These are phyloP conservation scores for Candida pini DNA, from an alignment of 805 yeast genomes.

Conservation along the genomic window DNA sequence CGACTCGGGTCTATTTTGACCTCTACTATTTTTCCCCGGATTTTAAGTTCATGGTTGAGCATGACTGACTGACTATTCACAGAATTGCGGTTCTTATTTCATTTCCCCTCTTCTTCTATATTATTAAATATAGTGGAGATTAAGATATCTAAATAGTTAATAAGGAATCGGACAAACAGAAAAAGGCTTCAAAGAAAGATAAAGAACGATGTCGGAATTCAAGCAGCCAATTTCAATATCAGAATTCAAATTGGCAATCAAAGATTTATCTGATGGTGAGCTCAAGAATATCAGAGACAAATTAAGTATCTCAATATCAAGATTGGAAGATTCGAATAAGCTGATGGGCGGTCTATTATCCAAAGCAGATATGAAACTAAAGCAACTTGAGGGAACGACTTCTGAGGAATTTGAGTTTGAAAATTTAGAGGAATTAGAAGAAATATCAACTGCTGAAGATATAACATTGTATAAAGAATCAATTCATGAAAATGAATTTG, in stretches of 20 bases:
- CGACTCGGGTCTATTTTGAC: no score
- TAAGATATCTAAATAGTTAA: not conserved
- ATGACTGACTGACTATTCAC: no score
- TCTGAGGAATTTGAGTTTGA: conserved; percentile 34
- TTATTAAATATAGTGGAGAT: no score
- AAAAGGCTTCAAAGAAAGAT: not conserved
- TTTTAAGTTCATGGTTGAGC: no score
- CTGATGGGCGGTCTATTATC: conserved; percentile 38
- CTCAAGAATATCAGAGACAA: conserved; percentile 28
- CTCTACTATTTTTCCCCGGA: no score
- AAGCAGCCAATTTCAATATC: conserved; percentile 23
- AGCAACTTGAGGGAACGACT: conserved; percentile 17
- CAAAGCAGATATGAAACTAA: conserved; percentile 20
- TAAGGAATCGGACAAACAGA: not conserved
- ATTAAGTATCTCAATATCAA: conserved; percentile 37
- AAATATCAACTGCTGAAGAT: conserved; percentile 33
- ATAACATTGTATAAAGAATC: conserved; percentile 47
- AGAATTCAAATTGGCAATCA: conserved; percentile 26
- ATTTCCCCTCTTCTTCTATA: no score
- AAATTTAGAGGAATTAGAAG: conserved; percentile 13
- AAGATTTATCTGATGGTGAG: conserved; percentile 38
- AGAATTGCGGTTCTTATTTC: no score
- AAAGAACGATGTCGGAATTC: conserved; percentile 18
- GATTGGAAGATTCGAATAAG: conserved; percentile 47
- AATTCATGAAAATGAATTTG: conserved; percentile 48